These are phyloP conservation scores for Aspergillus latus DNA, from an alignment of 2,329 filamentous ascomycete species.

Conservation along the genomic window DNA sequence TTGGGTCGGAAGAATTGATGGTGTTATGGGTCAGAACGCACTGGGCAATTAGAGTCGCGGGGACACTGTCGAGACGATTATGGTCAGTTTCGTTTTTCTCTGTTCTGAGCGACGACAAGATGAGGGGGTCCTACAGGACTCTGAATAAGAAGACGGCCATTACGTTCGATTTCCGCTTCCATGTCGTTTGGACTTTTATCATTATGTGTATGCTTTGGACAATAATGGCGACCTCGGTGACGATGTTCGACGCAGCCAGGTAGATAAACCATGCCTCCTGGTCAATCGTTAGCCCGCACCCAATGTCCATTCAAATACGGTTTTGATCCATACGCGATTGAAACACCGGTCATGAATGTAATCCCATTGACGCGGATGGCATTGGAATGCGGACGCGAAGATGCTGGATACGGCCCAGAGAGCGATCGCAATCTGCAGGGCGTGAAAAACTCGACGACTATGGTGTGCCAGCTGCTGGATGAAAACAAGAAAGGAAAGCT, in stretches of 20 bases:
- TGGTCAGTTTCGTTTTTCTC: too few relatives aligned
- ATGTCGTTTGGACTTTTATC: conserved; percentile 24
- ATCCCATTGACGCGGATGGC: not conserved
- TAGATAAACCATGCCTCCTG: conserved; percentile 1
- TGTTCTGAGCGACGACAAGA: too few relatives aligned
- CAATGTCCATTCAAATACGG: too few relatives aligned
- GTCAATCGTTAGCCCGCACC: not conserved
- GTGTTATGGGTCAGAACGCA: not conserved
- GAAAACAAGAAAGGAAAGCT: too few relatives aligned
- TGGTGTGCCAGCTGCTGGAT: too few relatives aligned
- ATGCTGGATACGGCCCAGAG: too few relatives aligned
- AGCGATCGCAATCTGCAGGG: too few relatives aligned
- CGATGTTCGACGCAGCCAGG: not conserved
- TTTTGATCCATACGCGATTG: not conserved
- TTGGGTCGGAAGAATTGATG: conserved; percentile 18
- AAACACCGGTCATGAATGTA: conserved; percentile 1
- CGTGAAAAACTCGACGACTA: too few relatives aligned
- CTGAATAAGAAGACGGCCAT: conserved; percentile 26
- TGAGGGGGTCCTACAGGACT: conserved; percentile 10
- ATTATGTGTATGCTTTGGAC: conserved; percentile 21
- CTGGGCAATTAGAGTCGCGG: not conserved
- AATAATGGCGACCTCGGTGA: conserved; percentile 16
- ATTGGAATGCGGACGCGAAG: not conserved
- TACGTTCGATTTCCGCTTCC: conserved; percentile 16
- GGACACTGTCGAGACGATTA: not conserved